These are phyloP conservation scores for Monosporascus ibericus DNA, from an alignment of 2,329 filamentous ascomycete genomes.

Conservation along the genomic window DNA sequence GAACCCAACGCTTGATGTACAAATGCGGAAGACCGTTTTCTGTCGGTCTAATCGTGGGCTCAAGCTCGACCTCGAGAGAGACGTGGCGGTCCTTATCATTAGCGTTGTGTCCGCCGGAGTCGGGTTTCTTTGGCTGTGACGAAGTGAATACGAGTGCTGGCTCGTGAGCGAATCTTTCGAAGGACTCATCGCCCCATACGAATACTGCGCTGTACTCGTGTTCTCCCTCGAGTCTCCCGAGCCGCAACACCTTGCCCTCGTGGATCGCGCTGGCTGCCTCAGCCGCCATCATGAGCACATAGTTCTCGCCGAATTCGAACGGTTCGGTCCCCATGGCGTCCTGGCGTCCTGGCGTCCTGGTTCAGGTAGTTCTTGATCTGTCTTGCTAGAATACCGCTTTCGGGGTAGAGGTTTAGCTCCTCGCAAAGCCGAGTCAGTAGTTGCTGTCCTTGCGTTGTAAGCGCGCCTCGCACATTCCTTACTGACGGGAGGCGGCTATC, in stretches of 20 bases:
- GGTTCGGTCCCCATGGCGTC: not conserved
- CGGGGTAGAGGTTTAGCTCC: not conserved
- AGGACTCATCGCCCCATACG: not conserved
- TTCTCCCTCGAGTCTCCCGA: not conserved
- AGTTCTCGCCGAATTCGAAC: constrained; percentile 2
- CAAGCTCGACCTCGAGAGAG: not conserved
- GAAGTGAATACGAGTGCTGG: not conserved
- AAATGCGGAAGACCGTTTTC: not conserved
- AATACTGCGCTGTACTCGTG: not conserved
- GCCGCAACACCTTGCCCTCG: constrained; percentile 1
- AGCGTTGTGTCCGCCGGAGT: not conserved
- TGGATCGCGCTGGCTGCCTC: constrained; percentile 1
- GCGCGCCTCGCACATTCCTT: not conserved
- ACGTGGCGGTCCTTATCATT: not conserved
- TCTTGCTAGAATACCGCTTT: not conserved
- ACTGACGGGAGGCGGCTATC: not conserved
- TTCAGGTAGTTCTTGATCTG: not conserved
- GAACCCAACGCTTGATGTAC: constrained; percentile 3
- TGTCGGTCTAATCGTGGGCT: not conserved
- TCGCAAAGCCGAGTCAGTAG: not conserved
- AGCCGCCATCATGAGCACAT: constrained; percentile 4
- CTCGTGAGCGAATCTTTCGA: too few species aligned
- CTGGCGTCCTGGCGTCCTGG: not conserved
- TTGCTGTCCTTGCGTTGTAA: not conserved
- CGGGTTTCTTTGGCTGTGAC: not conserved